phyloP scores from a whole-genome alignment of 169 alveolate genomes.

The Eimeria nieschulzi region DNA sequence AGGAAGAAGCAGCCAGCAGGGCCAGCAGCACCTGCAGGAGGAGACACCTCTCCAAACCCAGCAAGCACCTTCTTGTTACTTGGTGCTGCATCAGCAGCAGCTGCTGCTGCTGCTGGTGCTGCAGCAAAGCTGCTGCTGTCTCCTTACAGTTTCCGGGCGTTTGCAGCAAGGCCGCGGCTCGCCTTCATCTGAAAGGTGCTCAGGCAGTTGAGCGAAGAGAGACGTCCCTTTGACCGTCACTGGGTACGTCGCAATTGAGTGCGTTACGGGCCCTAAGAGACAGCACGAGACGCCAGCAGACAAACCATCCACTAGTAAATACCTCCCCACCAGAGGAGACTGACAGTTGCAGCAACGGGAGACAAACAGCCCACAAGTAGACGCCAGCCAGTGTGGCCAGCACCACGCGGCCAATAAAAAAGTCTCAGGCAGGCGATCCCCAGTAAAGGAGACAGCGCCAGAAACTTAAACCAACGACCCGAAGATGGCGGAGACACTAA shows the following conservation, averaged over 20 bases:
- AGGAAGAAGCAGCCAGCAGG: not conserved
- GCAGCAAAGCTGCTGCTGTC: constrained; percentile 27
- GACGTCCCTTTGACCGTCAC: constrained; percentile 42
- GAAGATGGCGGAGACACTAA: too few species aligned
- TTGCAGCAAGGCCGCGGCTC: not conserved
- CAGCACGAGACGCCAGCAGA: constrained; percentile 23
- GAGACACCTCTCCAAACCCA: too few species aligned
- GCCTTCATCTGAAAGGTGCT: not conserved
- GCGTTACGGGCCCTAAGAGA: constrained; percentile 62
- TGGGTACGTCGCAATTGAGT: constrained; percentile 63
- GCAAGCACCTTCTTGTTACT: too few species aligned
- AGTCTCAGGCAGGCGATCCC: constrained; percentile 15
- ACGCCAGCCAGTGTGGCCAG: not conserved
- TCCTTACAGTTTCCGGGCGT: constrained; percentile 24
- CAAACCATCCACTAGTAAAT: too few species aligned
- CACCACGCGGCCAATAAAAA: not conserved
- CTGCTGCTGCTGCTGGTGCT: constrained; percentile 8
- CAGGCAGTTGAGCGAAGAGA: constrained; percentile 60
- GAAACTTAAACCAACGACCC: too few species aligned
- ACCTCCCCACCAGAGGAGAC: too few species aligned
- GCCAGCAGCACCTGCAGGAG: too few species aligned
- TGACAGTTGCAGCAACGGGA: not conserved
- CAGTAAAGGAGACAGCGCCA: not conserved
- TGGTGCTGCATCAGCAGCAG: not conserved
- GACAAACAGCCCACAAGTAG: not conserved